Conservation (phyloP, 352 stramenopile species). For the Albugo laibachii region DNA sequence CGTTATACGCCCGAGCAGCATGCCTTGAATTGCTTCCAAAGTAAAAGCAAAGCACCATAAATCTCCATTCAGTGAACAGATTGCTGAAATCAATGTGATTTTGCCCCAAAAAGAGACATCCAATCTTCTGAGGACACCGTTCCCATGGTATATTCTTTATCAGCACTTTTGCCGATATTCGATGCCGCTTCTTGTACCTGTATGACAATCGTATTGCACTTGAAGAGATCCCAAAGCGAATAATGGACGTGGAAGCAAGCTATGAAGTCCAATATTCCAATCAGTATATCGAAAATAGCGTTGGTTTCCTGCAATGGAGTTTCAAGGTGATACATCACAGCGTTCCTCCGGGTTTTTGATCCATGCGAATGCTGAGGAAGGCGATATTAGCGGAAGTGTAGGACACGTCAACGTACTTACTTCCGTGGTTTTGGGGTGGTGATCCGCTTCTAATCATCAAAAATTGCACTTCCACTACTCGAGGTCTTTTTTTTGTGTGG, state of each 20-base stretch:
- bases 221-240: conserved; percentile 55
- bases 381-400: conserved; percentile 68
- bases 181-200: conserved; percentile 37
- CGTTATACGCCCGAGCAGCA: conserved; percentile 39
- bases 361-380: conserved; percentile 5
- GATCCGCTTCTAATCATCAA: conserved; percentile 60
- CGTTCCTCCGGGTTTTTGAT: conserved; percentile 1
- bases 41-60: conserved; percentile 65
- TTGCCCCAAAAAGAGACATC: conserved; percentile 43
- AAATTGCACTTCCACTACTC: conserved; percentile 35
- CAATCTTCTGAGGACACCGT: conserved; percentile 24
- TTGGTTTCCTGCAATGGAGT: conserved; percentile 35
- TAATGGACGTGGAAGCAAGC: conserved; percentile 35
- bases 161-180: conserved; percentile 20
- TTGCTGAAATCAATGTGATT: conserved; percentile 50
- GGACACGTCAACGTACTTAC: conserved; percentile 48
- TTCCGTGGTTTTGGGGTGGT: conserved; percentile 49
- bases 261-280: conserved; percentile 57
- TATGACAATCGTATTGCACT: conserved; percentile 57
- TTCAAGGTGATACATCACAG: conserved; percentile 20
- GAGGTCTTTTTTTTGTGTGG: conserved; percentile 68
- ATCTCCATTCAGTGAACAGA: conserved; percentile 80
- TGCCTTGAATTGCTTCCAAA: conserved; percentile 32
- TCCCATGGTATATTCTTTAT: conserved; percentile 16
- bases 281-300: conserved; percentile 71